Evolutionary conservation across 1,284 basidiomycete species (phyloP).

Genomic region (Porodaedalea pini): DNA sequence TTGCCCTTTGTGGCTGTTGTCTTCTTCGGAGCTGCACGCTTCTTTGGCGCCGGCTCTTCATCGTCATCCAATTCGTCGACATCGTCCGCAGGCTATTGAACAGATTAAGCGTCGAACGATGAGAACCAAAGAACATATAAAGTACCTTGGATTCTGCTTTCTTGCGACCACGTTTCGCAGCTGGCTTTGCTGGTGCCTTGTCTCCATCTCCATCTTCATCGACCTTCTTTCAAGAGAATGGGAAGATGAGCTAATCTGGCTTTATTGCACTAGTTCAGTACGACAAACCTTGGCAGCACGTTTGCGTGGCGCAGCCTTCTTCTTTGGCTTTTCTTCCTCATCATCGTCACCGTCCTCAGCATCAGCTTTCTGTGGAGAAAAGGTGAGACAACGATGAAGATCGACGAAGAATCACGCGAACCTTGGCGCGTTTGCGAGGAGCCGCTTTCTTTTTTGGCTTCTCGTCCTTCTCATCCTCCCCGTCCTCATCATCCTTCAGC

Average conservation of each 20-base stretch:
- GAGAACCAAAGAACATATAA: neutral
- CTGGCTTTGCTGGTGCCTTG: conserved; percentile 5
- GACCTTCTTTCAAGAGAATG: conserved; percentile 2
- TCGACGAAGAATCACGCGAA: conserved; percentile 17
- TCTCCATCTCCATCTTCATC: conserved; percentile 23
- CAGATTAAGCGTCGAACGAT: neutral
- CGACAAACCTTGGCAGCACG: conserved; percentile 14
- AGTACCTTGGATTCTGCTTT: conserved; percentile 10
- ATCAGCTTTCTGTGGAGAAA: conserved; percentile 30
- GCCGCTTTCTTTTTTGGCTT: conserved; percentile 32
- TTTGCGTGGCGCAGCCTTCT: conserved; percentile 27
- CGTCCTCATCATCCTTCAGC: conserved; percentile 26
- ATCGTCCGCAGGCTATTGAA: conserved; percentile 5
- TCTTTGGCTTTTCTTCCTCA: conserved; percentile 40
- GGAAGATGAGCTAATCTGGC: neutral
- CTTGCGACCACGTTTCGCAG: conserved; percentile 12
- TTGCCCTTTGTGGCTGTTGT: conserved; percentile 1
- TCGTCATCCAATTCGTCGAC: too few species aligned
- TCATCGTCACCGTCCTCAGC: conserved; percentile 33
- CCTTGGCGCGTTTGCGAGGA: conserved; percentile 32
- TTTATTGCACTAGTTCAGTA: neutral
- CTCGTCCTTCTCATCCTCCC: conserved; percentile 29
- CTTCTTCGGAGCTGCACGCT: conserved; percentile 30
- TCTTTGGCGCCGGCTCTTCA: conserved; percentile 33
- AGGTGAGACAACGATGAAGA: neutral